These are phyloP conservation scores for Oryza coarctata DNA, from an alignment of 176 grass and related monocot genomes.

Conservation along the genomic window DNA sequence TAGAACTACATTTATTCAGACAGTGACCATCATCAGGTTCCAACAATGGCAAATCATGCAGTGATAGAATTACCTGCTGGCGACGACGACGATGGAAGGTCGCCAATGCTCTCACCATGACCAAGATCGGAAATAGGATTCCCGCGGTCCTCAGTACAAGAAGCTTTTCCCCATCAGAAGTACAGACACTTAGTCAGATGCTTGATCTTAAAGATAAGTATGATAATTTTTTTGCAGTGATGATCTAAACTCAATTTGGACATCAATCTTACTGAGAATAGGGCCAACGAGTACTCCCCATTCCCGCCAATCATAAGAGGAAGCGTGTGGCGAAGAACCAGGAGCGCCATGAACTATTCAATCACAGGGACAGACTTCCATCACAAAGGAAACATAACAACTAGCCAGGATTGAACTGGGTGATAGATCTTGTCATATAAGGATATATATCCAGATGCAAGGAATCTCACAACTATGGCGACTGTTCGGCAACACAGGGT, in stretches of 20 bases:
- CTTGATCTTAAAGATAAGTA: neutral
- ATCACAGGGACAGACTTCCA: slow-evolving; percentile 10
- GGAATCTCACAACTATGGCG: slow-evolving; percentile 59
- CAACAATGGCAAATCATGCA: neutral
- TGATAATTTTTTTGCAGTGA: neutral
- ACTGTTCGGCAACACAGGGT: slow-evolving; percentile 62
- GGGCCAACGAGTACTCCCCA: slow-evolving; percentile 67
- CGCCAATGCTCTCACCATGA: slow-evolving; percentile 65
- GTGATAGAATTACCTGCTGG: slow-evolving; percentile 53
- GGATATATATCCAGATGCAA: neutral
- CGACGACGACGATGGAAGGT: slow-evolving; percentile 60
- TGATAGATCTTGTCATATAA: neutral
- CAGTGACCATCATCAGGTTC: neutral
- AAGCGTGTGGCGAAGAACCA: slow-evolving; percentile 79
- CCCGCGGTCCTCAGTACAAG: slow-evolving; percentile 67
- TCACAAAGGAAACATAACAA: slow-evolving; percentile 17
- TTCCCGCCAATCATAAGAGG: slow-evolving; percentile 63
- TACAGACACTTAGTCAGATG: neutral
- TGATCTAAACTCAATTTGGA: neutral
- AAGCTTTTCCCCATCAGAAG: slow-evolving; percentile 42
- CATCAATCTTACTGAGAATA: slow-evolving; percentile 67
- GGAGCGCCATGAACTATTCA: slow-evolving; percentile 76
- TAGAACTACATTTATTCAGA: neutral
- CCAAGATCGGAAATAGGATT: slow-evolving; percentile 67
- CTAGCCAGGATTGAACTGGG: neutral